These are phyloP conservation scores for Claviceps capensis DNA, from an alignment of 2,329 filamentous ascomycete genomes.

Conservation along the genomic window DNA sequence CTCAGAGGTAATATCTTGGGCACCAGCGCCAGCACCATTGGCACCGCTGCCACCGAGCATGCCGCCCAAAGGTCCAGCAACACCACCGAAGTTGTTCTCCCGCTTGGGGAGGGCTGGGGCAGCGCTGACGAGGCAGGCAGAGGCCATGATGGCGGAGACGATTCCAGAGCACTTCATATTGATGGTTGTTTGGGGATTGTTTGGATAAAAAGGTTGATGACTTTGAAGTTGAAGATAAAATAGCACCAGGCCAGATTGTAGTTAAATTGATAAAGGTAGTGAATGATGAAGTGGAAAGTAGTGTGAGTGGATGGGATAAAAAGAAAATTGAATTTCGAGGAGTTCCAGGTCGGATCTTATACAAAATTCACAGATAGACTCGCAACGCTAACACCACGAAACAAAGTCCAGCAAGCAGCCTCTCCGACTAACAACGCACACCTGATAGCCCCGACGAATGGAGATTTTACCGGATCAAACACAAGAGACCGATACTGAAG, in stretches of 20 bases:
- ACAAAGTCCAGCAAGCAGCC: too few species aligned
- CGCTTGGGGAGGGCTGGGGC: slow-evolving; percentile 1
- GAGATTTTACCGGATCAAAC: too few species aligned
- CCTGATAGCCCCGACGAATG: too few species aligned
- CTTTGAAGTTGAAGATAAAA: not conserved
- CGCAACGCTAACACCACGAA: too few species aligned
- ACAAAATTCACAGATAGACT: too few species aligned
- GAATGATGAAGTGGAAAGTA: too few species aligned
- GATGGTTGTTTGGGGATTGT: not conserved
- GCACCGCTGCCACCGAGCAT: not conserved
- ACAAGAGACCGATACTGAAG: not conserved
- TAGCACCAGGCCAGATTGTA: not conserved
- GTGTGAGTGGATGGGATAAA: too few species aligned
- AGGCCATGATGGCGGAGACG: slow-evolving; percentile 1
- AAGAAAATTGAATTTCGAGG: too few species aligned
- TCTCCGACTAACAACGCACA: too few species aligned
- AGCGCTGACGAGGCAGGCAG: slow-evolving; percentile 2
- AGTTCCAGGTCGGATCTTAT: too few species aligned
- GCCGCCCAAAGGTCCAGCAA: not conserved
- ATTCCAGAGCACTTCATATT: slow-evolving; percentile 2
- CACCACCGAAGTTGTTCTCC: slow-evolving; percentile 1
- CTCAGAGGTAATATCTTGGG: slow-evolving; percentile 5
- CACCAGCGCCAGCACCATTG: not conserved
- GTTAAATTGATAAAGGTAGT: too few species aligned
- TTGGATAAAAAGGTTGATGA: not conserved